Conservation (phyloP, 345 rosid genomes). For the Ceriops decandra region DNA sequence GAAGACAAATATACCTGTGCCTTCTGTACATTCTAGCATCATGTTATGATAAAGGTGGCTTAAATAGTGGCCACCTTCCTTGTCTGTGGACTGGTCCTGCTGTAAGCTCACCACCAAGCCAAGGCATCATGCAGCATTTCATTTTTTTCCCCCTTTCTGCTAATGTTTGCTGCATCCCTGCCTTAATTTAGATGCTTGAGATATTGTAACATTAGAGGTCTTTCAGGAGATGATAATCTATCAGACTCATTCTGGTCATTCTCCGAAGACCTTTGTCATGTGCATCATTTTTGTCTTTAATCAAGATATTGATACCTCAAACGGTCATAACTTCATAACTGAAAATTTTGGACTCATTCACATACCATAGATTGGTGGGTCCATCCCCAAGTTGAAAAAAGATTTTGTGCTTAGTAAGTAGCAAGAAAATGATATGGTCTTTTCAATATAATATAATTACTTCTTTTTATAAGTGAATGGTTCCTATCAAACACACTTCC, state of each 20-base stretch:
- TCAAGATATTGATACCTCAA: conserved; percentile 11
- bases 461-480: neutral
- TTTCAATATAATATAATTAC: neutral
- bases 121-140: neutral
- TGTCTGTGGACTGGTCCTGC: neutral
- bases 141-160: neutral
- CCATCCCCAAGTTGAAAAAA: conserved; percentile 1
- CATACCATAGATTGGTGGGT: conserved; percentile 16
- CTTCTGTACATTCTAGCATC: neutral
- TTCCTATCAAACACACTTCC: neutral
- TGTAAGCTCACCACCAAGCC: neutral
- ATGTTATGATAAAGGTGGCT: neutral
- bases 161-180: neutral
- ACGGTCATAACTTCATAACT: conserved; percentile 5
- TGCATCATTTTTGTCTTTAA: neutral
- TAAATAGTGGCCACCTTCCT: neutral
- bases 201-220: neutral
- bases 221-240: neutral
- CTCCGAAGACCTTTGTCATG: neutral
- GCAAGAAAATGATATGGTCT: neutral
- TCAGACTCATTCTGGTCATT: neutral
- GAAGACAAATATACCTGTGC: neutral
- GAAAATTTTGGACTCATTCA: conserved; percentile 8
- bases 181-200: neutral
- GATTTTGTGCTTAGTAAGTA: neutral